Conservation (phyloP, 2,329 filamentous ascomycete species). For the Shiraia bambusicola region DNA sequence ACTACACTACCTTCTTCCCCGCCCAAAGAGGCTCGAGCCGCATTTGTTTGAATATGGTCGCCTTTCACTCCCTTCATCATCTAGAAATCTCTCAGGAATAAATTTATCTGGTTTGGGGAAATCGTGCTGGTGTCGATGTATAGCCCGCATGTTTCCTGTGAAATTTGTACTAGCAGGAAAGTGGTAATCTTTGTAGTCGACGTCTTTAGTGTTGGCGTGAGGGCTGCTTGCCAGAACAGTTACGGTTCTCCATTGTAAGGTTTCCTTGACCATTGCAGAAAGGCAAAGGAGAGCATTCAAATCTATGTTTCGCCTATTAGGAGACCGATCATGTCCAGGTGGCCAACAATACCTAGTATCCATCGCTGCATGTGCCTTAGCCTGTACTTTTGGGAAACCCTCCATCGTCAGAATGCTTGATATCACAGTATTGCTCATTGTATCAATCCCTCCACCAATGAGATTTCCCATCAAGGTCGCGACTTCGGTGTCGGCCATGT, state of each 20-base stretch:
- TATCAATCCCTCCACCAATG: slow-evolving; percentile 22
- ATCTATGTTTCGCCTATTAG: slow-evolving; percentile 17
- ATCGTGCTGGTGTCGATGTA: slow-evolving; percentile 32
- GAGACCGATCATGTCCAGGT: slow-evolving; percentile 4
- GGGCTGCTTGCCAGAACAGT: slow-evolving; percentile 18
- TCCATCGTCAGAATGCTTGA: slow-evolving; percentile 6
- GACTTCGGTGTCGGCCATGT: slow-evolving; percentile 4
- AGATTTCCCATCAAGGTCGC: slow-evolving; percentile 1
- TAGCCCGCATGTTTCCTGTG: slow-evolving; percentile 29
- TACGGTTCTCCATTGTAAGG: slow-evolving; percentile 1
- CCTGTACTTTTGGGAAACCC: slow-evolving; percentile 5
- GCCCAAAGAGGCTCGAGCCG: slow-evolving; percentile 40
- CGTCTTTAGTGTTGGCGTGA: slow-evolving; percentile 21
- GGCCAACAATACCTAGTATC: too few relatives aligned
- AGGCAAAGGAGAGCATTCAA: slow-evolving; percentile 22
- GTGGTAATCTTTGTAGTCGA: slow-evolving; percentile 32
- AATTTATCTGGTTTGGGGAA: slow-evolving; percentile 36
- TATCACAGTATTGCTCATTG: slow-evolving; percentile 28
- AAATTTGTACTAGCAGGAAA: slow-evolving; percentile 36
- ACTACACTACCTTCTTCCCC: slow-evolving; percentile 40
- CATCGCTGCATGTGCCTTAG: slow-evolving; percentile 1
- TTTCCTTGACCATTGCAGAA: slow-evolving; percentile 13
- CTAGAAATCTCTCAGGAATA: slow-evolving; percentile 42
- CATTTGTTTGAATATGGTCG: slow-evolving; percentile 17
- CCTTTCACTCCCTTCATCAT: slow-evolving; percentile 25